phyloP scores from a whole-genome alignment of 495 filamentous ascomycete species.

The Diplogelasinospora grovesii region DNA sequence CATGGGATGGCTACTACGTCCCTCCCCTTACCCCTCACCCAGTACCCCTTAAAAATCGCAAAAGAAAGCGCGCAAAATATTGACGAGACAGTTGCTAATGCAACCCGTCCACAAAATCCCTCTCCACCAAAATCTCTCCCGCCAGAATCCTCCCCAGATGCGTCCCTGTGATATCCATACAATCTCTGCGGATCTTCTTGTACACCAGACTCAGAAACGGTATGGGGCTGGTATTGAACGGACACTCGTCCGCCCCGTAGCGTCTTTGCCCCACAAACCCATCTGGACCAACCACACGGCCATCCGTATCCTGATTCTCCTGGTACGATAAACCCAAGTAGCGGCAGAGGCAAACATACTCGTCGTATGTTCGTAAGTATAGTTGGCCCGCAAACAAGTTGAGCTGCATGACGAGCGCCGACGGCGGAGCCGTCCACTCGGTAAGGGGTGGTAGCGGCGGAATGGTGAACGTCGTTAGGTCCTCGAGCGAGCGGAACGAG shows the following conservation, averaged over 20 bases:
- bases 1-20: too few relatives aligned
- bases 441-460: constrained; percentile 9
- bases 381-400: constrained; percentile 65
- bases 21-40: too few relatives aligned
- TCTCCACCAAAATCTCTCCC: constrained; percentile 34
- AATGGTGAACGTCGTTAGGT: constrained; percentile 36
- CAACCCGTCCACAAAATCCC: too few relatives aligned
- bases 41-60: too few relatives aligned
- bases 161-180: constrained; percentile 34
- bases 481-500: constrained; percentile 39
- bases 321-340: constrained; percentile 43
- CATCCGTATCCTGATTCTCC: constrained; percentile 10
- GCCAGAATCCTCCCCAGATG: constrained; percentile 46
- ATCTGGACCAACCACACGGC: constrained; percentile 28
- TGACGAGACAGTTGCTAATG: too few relatives aligned
- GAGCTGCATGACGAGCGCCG: constrained; percentile 39
- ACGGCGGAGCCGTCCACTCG: constrained; percentile 12
- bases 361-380: constrained; percentile 46
- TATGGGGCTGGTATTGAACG: constrained; percentile 43
- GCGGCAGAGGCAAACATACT: constrained; percentile 48
- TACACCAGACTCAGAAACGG: constrained; percentile 44
- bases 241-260: neutral
- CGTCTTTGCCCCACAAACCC: constrained; percentile 29
- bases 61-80: too few relatives aligned
- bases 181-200: constrained; percentile 36